phyloP scores from a whole-genome alignment of 768 basidiomycete species.

The Cubamyces sp. region DNA sequence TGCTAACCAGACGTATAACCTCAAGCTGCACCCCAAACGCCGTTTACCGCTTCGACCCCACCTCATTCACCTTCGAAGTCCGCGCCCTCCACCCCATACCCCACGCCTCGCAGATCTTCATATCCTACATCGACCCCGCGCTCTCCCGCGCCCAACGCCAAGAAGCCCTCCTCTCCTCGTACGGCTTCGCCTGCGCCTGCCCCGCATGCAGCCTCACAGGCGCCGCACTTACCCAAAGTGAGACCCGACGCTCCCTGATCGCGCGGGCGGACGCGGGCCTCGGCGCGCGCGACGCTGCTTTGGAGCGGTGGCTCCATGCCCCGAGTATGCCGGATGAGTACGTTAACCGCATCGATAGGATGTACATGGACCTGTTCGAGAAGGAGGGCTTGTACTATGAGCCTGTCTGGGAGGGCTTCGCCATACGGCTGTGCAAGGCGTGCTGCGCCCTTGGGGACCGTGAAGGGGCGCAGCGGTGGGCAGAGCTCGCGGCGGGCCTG shows the following conservation, averaged over 20 bases:
- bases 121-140: slow-evolving; percentile 19
- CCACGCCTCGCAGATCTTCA: background rate
- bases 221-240: background rate
- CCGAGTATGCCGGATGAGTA: slow-evolving; percentile 8
- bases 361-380: slow-evolving; percentile 16
- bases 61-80: slow-evolving; percentile 3
- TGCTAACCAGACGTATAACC: background rate
- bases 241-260: slow-evolving; percentile 14
- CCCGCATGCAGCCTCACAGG: slow-evolving; percentile 12
- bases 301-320: slow-evolving; percentile 8
- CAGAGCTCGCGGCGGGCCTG: slow-evolving; percentile 1
- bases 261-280: slow-evolving; percentile 8
- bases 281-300: slow-evolving; percentile 1
- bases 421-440: slow-evolving; percentile 12
- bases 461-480: slow-evolving; percentile 9
- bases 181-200: slow-evolving; percentile 18
- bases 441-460: slow-evolving; percentile 16
- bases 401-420: slow-evolving; percentile 15
- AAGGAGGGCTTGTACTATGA: slow-evolving; percentile 17
- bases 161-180: slow-evolving; percentile 7
- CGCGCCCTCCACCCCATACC: slow-evolving; percentile 17
- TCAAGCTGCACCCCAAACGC: slow-evolving; percentile 21
- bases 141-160: slow-evolving; percentile 6
- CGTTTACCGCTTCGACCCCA: slow-evolving; percentile 2
- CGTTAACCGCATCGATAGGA: slow-evolving; percentile 8